Evolutionary conservation across 441 rosid genomes (phyloP).

Genomic region (Populus hybrid): DNA sequence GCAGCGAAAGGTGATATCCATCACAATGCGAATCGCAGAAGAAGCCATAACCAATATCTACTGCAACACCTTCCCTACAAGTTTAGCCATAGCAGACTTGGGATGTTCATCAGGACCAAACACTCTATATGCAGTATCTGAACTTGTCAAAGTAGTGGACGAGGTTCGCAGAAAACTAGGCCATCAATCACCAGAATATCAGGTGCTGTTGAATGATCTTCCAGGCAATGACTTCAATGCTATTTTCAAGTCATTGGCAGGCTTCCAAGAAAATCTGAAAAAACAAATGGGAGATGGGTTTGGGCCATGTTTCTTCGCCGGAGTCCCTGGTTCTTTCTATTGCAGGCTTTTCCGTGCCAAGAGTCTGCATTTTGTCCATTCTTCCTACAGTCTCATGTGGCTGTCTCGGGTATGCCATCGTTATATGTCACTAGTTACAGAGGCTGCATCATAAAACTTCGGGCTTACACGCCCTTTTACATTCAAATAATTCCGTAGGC

Average conservation of each 20-base stretch:
- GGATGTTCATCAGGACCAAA: constrained; percentile 58
- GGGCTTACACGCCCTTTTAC: neutral
- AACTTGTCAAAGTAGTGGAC: constrained; percentile 23
- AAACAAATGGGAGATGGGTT: constrained; percentile 11
- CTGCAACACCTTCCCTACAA: constrained; percentile 14
- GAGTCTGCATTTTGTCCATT: constrained; percentile 44
- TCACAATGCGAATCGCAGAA: constrained; percentile 30
- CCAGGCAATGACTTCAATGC: constrained; percentile 31
- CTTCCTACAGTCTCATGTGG: constrained; percentile 55
- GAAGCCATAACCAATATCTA: constrained; percentile 34
- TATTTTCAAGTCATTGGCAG: constrained; percentile 25
- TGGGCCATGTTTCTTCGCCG: constrained; percentile 25
- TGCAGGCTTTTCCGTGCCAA: constrained; percentile 24
- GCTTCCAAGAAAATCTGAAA: constrained; percentile 15
- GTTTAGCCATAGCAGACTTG: constrained; percentile 38
- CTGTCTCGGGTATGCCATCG: constrained; percentile 18
- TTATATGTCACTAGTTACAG: neutral
- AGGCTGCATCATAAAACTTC: no score
- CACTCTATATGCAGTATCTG: constrained; percentile 24
- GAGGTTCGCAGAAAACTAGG: constrained; percentile 19
- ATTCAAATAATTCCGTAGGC: neutral
- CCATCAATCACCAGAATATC: constrained; percentile 22
- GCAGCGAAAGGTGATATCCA: constrained; percentile 35
- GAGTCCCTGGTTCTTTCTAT: constrained; percentile 46
- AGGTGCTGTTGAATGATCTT: constrained; percentile 25